Evolutionary conservation across 2,329 filamentous ascomycete species (phyloP).

Genomic region (Mollisia scopiformis): DNA sequence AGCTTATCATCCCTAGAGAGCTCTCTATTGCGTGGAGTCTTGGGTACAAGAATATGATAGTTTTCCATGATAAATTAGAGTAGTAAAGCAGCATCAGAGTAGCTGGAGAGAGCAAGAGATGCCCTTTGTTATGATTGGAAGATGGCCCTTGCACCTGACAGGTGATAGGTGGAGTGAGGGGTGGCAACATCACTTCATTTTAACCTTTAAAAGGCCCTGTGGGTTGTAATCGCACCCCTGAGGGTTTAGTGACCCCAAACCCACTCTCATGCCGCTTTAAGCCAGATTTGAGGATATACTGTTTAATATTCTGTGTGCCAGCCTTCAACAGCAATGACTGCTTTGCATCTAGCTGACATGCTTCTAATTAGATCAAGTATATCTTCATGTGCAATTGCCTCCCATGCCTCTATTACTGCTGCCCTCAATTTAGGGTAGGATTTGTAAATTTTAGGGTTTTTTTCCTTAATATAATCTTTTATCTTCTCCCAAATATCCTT

Average conservation of each 20-base stretch:
- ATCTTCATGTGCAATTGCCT: neutral
- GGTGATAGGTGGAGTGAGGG: too few relatives aligned
- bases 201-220: too few relatives aligned
- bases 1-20: too few relatives aligned
- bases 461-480: constrained; percentile 3
- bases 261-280: neutral
- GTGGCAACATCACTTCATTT: too few relatives aligned
- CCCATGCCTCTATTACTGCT: neutral
- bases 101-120: too few relatives aligned
- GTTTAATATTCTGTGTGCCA: constrained; percentile 4
- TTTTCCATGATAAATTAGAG: too few relatives aligned
- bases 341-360: constrained; percentile 1
- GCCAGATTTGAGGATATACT: neutral
- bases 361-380: neutral
- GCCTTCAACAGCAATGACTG: constrained; percentile 1
- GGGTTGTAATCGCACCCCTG: neutral
- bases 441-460: neutral
- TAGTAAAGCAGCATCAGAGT: too few relatives aligned
- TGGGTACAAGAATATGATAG: too few relatives aligned
- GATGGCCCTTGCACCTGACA: too few relatives aligned
- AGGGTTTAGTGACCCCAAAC: neutral
- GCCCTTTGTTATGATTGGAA: too few relatives aligned
- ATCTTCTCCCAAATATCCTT: constrained; percentile 3
- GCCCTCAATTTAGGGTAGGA: neutral
- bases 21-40: too few relatives aligned